These are phyloP conservation scores for Hymenoscyphus scutula DNA, from an alignment of 2,329 filamentous ascomycete species.

Conservation along the genomic window DNA sequence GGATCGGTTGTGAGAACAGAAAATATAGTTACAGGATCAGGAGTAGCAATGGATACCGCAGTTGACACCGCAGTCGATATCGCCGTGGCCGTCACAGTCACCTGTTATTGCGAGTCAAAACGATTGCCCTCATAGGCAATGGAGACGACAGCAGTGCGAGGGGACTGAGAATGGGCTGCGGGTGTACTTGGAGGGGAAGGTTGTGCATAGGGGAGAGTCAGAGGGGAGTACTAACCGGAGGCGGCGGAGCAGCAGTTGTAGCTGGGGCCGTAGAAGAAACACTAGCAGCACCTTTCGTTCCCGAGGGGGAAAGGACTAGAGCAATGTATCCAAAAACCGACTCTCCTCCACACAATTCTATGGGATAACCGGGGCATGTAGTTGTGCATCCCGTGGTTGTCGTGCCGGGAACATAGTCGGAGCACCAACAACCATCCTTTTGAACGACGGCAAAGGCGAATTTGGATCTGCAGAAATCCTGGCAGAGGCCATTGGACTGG, in stretches of 20 bases:
- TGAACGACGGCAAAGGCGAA: constrained; percentile 70
- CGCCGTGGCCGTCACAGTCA: constrained; percentile 29
- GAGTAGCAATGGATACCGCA: constrained; percentile 12
- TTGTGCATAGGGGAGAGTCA: neutral
- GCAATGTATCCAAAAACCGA: constrained; percentile 65
- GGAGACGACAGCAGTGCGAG: constrained; percentile 7
- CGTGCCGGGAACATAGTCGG: constrained; percentile 60
- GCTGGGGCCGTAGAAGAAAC: constrained; percentile 18
- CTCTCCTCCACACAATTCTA: constrained; percentile 63
- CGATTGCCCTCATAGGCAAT: constrained; percentile 30
- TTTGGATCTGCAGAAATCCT: constrained; percentile 52
- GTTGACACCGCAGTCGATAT: neutral
- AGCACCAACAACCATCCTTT: constrained; percentile 69
- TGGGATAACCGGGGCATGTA: constrained; percentile 66
- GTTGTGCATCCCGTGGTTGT: constrained; percentile 50
- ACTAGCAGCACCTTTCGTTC: constrained; percentile 44
- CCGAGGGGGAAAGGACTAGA: constrained; percentile 52
- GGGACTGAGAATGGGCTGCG: constrained; percentile 6
- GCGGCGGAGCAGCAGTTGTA: constrained; percentile 17
- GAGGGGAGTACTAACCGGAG: constrained; percentile 29
- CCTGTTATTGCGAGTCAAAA: constrained; percentile 36
- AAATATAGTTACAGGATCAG: constrained; percentile 33
- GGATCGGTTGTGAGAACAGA: constrained; percentile 15
- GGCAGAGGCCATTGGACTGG: constrained; percentile 70
- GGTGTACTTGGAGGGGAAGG: neutral